A percentile compares a stretch with the other conserved stretches of the same genome.
These are phyloP conservation scores for Exsudoporus frostii DNA, from an alignment of 768 basidiomycete species.

Conservation along the genomic window DNA sequence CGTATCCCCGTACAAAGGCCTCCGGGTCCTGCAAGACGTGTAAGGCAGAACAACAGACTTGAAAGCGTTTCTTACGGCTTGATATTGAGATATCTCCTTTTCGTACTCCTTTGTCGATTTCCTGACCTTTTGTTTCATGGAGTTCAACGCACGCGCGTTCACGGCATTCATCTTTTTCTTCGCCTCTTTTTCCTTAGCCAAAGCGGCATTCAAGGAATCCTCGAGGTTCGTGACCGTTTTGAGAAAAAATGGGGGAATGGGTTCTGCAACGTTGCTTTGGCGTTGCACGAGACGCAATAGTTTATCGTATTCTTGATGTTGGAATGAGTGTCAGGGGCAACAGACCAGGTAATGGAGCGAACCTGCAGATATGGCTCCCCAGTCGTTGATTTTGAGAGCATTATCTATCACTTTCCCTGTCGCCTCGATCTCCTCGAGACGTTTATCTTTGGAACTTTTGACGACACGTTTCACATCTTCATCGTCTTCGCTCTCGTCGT, in stretches of 20 bases:
- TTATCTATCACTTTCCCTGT: constrained; percentile 92
- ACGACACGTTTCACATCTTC: constrained; percentile 71
- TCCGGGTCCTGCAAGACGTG: constrained; percentile 69
- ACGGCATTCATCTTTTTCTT: constrained; percentile 96
- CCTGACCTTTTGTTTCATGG: constrained; percentile 97
- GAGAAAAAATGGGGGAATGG: constrained; percentile 83
- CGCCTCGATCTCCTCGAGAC: constrained; percentile 92
- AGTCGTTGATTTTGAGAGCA: constrained; percentile 93
- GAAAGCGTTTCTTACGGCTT: constrained; percentile 50
- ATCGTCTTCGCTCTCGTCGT: constrained; percentile 58
- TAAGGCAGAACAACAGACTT: not conserved
- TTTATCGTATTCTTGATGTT: constrained; percentile 88
- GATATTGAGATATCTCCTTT: constrained; percentile 71
- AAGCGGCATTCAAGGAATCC: constrained; percentile 62
- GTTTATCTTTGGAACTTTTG: constrained; percentile 85
- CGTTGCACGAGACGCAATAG: constrained; percentile 85
- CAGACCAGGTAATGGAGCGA: constrained; percentile 21
- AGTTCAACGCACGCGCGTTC: constrained; percentile 90
- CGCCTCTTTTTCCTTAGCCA: constrained; percentile 83
- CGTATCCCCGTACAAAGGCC: constrained; percentile 77
- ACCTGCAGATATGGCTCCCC: constrained; percentile 91
- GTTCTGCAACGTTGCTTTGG: constrained; percentile 81
- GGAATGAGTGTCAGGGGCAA: constrained; percentile 5
- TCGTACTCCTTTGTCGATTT: constrained; percentile 91
- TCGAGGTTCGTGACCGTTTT: constrained; percentile 76